Conservation (phyloP, 257 asterid species). For the Striga asiatica region DNA sequence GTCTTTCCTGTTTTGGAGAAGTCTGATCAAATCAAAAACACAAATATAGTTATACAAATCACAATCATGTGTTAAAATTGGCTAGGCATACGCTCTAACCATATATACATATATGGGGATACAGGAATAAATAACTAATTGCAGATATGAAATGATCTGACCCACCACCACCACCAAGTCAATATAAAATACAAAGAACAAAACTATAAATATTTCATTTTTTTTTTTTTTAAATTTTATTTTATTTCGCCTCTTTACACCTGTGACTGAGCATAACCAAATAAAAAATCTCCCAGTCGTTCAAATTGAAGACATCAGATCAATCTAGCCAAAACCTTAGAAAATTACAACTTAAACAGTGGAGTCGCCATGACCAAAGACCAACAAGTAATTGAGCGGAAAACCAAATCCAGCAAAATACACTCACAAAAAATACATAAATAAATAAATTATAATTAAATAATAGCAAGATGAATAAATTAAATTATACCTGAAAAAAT, state of each 20-base stretch:
- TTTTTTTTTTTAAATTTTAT: no score
- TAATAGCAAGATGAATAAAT: background rate
- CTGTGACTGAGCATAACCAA: conserved; percentile 13
- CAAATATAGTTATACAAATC: background rate
- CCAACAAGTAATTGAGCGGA: background rate
- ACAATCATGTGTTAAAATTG: background rate
- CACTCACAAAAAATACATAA: background rate
- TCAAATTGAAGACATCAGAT: background rate
- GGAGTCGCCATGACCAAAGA: background rate
- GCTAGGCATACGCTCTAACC: background rate
- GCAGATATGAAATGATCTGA: no score
- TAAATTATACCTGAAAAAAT: conserved; percentile 26
- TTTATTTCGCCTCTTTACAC: conserved; percentile 12
- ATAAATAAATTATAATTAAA: background rate
- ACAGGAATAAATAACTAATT: no score
- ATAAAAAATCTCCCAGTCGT: background rate
- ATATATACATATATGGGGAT: background rate
- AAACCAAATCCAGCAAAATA: background rate
- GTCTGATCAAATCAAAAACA: conserved; percentile 15
- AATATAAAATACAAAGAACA: no score
- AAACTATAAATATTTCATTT: conserved; percentile 3
- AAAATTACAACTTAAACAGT: background rate
- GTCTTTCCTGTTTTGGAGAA: conserved; percentile 20
- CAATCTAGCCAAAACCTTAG: background rate
- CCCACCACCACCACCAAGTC: no score